These are phyloP conservation scores for Boletus vermiculosoides DNA, from an alignment of 768 basidiomycete species.

Conservation along the genomic window DNA sequence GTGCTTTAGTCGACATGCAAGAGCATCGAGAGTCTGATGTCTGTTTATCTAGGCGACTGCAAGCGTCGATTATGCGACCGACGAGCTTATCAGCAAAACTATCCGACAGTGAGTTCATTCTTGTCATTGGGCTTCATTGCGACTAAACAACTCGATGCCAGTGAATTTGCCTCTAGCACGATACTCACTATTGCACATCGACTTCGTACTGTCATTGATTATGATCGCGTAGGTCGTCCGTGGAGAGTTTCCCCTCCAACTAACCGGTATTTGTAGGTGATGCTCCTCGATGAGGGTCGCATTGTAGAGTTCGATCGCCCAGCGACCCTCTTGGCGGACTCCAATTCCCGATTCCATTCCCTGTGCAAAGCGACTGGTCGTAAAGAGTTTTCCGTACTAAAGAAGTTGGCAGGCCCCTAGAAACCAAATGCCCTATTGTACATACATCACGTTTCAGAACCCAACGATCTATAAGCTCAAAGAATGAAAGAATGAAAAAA, in stretches of 20 bases:
- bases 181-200: conserved; percentile 84
- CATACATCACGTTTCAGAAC: conserved; percentile 2
- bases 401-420: conserved; percentile 55
- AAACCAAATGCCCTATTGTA: conserved; percentile 1
- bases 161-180: conserved; percentile 77
- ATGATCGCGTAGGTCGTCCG: conserved; percentile 60
- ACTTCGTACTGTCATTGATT: conserved; percentile 78
- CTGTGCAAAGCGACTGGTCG: conserved; percentile 75
- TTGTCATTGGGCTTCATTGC: background rate
- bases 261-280: conserved; percentile 46
- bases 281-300: conserved; percentile 74
- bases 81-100: conserved; percentile 81
- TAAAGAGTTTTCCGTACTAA: conserved; percentile 66
- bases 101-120: conserved; percentile 62
- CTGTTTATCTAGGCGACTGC: conserved; percentile 55
- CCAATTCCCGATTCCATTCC: conserved; percentile 59
- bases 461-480: background rate
- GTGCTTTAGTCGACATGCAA: conserved; percentile 12
- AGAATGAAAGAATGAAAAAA: background rate
- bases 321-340: conserved; percentile 50
- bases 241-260: conserved; percentile 3
- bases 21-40: conserved; percentile 4
- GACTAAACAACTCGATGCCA: conserved; percentile 24
- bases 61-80: conserved; percentile 83
- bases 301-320: conserved; percentile 80